Base-by-base conservation (phyloP, 495 filamentous ascomycete genomes). In the Pyronema omphalodes region DNA sequence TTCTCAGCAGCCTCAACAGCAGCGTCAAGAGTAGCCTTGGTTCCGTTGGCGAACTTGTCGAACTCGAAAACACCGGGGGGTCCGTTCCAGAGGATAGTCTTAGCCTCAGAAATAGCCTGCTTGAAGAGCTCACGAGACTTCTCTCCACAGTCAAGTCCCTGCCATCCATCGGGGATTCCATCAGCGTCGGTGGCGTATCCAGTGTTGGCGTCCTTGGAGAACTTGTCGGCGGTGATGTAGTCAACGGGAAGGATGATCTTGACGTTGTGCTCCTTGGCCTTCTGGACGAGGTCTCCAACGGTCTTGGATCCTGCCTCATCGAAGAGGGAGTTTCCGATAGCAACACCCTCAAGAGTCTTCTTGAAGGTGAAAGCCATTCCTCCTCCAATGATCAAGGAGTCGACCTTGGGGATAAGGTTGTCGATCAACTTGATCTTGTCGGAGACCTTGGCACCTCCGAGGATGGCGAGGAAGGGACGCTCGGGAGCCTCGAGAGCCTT, bases 291-390 rank as follows among this genome's bases (percentile, higher is more conserved):
- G 56, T 85, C 75, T 54, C 71, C 80, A 44, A 95, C 93, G 15
- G 83, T 94, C 82, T 95, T 88, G 74, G 83, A 78, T 53, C 91
- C 91, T 15, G 79, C 84, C 72, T 95, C 88, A 67, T 99, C 91
- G 68, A 94, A 99, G 53, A 96, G 76, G 43, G 78, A 84, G 75
- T 79, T 86, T 48, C 91, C 91, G 60, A 99, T 99, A 71, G 80
- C 76, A 52, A 98, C 79, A 64, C 75, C 73, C 71, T 95, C 79
- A 39, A 96, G 75, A 39, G 87, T 89, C 78, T 98, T 98, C 81
- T 96, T 96, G 79, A 99, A 96, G 57, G 91, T 99, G 78, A 95
- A 99, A 33, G 91, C 87, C 91, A 99, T 99, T 58, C 82, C 91
- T 59, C 91, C 91, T 66, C 88, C 93, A 73, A 99, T 85, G 70